Conservation (phyloP, 768 basidiomycete species). For the Hortiboletus campestris region DNA sequence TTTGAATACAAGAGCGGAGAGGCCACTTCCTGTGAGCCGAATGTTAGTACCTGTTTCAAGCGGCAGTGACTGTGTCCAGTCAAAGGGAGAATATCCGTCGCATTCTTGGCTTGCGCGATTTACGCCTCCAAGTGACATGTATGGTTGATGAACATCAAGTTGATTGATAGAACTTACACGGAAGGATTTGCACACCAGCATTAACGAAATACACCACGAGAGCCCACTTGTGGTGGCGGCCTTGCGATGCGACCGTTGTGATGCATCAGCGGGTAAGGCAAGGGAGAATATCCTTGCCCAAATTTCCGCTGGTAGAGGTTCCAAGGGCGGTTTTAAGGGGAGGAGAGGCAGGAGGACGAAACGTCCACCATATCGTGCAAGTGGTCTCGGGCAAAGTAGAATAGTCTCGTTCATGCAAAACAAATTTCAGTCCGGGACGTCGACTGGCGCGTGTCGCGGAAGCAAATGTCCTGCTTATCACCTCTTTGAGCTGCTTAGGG, state of each 20-base stretch:
- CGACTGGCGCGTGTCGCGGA: background rate
- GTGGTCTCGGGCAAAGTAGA: slow-evolving; percentile 66
- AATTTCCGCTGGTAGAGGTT: slow-evolving; percentile 64
- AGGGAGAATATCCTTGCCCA: slow-evolving; percentile 63
- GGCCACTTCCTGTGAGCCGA: slow-evolving; percentile 50
- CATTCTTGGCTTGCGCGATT: background rate
- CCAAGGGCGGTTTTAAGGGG: slow-evolving; percentile 49
- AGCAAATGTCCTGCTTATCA: background rate
- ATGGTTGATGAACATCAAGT: background rate
- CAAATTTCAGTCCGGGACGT: background rate
- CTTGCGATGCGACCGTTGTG: slow-evolving; percentile 9
- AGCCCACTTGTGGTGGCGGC: background rate
- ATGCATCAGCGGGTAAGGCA: slow-evolving; percentile 20
- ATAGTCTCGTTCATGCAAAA: slow-evolving; percentile 39
- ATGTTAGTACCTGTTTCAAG: slow-evolving; percentile 16
- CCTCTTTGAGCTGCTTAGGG: background rate
- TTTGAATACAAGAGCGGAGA: slow-evolving; percentile 66
- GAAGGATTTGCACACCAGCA: slow-evolving; percentile 41
- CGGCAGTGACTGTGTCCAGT: background rate
- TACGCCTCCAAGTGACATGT: slow-evolving; percentile 3
- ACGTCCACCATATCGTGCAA: slow-evolving; percentile 54
- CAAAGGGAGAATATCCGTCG: background rate
- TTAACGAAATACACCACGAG: slow-evolving; percentile 27
- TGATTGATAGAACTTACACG: slow-evolving; percentile 31
- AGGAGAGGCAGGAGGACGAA: slow-evolving; percentile 69